Percentiles rank a stretch among this genome's conserved stretches.
These are phyloP conservation scores for Microdochium nivale DNA, from an alignment of 2,329 filamentous ascomycete species.

Conservation along the genomic window DNA sequence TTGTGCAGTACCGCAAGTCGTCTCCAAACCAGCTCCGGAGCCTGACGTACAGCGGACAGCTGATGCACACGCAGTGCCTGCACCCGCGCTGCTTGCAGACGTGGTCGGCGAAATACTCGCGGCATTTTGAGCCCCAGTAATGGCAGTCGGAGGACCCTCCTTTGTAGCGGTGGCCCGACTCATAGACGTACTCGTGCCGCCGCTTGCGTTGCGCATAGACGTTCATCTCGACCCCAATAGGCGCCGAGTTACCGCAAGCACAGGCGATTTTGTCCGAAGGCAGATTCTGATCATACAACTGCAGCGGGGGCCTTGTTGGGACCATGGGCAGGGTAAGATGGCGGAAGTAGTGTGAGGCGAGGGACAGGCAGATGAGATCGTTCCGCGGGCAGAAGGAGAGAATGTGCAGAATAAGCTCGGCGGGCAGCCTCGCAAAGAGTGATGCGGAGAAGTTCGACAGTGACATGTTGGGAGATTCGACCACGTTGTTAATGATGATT, in stretches of 20 bases:
- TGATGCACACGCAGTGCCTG: not conserved
- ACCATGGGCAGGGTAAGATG: not conserved
- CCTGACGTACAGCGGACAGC: not conserved
- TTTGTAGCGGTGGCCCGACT: not conserved
- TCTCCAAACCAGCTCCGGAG: not conserved
- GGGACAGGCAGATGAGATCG: not conserved
- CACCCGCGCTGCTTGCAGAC: not conserved
- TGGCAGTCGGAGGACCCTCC: not conserved
- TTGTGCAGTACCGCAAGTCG: not conserved
- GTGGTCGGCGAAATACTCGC: not conserved
- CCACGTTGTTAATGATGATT: no score
- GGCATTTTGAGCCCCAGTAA: no score
- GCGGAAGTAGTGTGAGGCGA: not conserved
- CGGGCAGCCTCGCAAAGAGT: not conserved
- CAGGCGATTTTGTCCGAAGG: not conserved
- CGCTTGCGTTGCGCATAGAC: not conserved
- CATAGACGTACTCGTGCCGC: not conserved
- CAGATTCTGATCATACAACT: not conserved
- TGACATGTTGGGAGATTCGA: not conserved
- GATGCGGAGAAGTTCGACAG: not conserved
- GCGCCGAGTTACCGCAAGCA: not conserved
- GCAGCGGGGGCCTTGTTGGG: not conserved
- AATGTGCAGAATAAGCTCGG: not conserved
- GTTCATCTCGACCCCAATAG: not conserved
- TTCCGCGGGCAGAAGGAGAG: not conserved